Conservation (phyloP, 441 rosid genomes). For the Adansonia gregorii region DNA sequence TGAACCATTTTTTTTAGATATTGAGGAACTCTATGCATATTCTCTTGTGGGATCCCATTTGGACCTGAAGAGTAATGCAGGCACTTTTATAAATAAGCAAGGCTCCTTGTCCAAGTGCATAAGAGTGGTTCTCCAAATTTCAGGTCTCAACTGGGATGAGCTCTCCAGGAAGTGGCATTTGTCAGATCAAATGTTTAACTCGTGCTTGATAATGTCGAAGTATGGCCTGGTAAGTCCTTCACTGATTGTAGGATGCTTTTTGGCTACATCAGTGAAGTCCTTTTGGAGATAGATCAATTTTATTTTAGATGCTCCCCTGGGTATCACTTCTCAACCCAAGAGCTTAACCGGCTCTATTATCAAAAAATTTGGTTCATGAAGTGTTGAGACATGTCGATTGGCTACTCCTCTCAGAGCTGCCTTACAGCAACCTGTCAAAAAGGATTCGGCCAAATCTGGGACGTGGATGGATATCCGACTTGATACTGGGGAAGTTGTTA, state of each 20-base stretch:
- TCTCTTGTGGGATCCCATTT: conserved; percentile 11
- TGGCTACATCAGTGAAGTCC: conserved; percentile 60
- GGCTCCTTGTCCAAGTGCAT: conserved; percentile 44
- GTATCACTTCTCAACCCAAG: conserved; percentile 38
- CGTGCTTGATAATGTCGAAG: conserved; percentile 38
- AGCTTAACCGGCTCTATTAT: conserved; percentile 26
- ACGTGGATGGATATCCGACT: conserved; percentile 56
- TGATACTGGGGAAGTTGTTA: conserved; percentile 53
- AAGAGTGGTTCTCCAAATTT: conserved; percentile 47
- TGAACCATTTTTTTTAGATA: conserved; percentile 26
- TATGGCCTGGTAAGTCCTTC: conserved; percentile 23
- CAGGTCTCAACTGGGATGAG: conserved; percentile 59
- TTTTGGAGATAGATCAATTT: conserved; percentile 46
- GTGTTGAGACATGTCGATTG: conserved; percentile 58
- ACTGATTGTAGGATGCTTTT: conserved; percentile 46
- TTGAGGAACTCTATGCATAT: conserved; percentile 35
- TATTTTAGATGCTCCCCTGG: conserved; percentile 50
- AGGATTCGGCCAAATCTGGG: conserved; percentile 55
- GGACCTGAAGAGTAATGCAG: conserved; percentile 27
- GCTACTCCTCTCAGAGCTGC: conserved; percentile 39
- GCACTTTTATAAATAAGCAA: conserved; percentile 28
- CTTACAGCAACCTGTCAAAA: conserved; percentile 50
- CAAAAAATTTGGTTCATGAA: conserved; percentile 42
- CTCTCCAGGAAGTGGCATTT: conserved; percentile 43
- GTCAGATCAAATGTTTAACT: conserved; percentile 46